Percentiles rank a stretch among this genome's conserved stretches.
Conservation (phyloP, 2,329 filamentous ascomycete species). For the Microcyclospora tardicrescens region DNA sequence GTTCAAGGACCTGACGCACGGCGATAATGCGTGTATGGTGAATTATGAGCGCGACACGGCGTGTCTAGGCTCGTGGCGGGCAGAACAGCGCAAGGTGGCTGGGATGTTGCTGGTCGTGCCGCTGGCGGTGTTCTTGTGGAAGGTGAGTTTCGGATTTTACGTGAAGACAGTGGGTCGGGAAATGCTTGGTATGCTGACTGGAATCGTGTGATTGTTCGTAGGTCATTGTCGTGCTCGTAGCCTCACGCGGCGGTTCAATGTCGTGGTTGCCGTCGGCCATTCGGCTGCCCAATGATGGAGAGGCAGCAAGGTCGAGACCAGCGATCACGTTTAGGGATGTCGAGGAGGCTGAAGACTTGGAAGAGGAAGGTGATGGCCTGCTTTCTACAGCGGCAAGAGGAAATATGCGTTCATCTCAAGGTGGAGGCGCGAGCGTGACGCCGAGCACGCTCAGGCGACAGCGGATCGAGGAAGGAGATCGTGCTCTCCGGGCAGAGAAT, state of each 20-base stretch:
- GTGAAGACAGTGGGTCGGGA: background rate
- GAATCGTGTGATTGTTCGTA: slow-evolving; percentile 1
- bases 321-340: slow-evolving; percentile 16
- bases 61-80: slow-evolving; percentile 46
- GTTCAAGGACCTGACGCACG: slow-evolving; percentile 32
- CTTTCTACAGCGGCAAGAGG: no score
- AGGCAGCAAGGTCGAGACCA: slow-evolving; percentile 5
- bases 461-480: no score
- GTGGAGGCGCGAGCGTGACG: no score
- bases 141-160: slow-evolving; percentile 30
- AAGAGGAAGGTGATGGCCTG: no score
- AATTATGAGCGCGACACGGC: slow-evolving; percentile 34
- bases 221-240: slow-evolving; percentile 15
- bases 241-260: background rate
- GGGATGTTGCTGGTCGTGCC: slow-evolving; percentile 45
- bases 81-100: slow-evolving; percentile 39
- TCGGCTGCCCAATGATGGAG: slow-evolving; percentile 12
- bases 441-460: no score
- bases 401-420: no score
- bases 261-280: slow-evolving; percentile 18
- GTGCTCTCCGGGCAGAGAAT: no score
- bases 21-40: slow-evolving; percentile 30
- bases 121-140: slow-evolving; percentile 40
- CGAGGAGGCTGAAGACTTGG: slow-evolving; percentile 12
- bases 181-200: background rate